Evolutionary conservation across 2,329 filamentous ascomycete species (phyloP), one percentile per base, ranked within the genome.

Genomic region (Zasmidium angulare): DNA sequence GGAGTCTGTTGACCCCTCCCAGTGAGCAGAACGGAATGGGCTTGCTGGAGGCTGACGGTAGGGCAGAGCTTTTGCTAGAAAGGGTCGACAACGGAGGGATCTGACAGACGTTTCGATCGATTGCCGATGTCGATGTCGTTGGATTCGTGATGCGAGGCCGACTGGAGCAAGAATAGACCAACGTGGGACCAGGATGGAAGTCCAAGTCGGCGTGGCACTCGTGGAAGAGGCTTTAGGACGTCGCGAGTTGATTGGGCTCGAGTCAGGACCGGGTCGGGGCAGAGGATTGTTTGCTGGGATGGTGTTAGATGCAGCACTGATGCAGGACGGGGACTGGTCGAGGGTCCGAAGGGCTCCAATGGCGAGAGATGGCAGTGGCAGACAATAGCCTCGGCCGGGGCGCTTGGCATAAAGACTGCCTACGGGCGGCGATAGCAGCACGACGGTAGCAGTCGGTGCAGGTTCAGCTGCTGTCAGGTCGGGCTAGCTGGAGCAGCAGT

Each of bases 1-100:
- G 36, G 52, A 46, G 52, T 46, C 12, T 47, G 20, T 47, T 46
- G 52, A 54, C 52, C 52, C 52, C 51, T 46, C 51, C 43, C 51
- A 3, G 11, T 4, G 9, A 17, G 36, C n/a, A 17, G 36, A 43
- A 17, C 36, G 36, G 36, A 17, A 43, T 43, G 36, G 36, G 26
- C 26, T 29, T 4, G 4, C 6, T 4, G 26, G 4, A 29, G 26
- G 26, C n/a, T n/a, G n/a, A n/a, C n/a, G 14, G 14, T 36, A 36
- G 29, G 29, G 29, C 29, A 36, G 29, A 14, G 29, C 29, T 36
- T 36, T 36, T 7, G 11, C 12, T 19, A 7, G 12, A 43, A 43
- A 19, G 12, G 7, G 11, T 17, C 6, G 36, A 43, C n/a, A 43
- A 19, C 36, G 36, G 14, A 43, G 11, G 36, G n/a, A 43, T 43